A percentile compares a stretch with the other conserved stretches of the same genome.
phyloP scores from a whole-genome alignment of 306 rosid genomes.

The Quercus suber region DNA sequence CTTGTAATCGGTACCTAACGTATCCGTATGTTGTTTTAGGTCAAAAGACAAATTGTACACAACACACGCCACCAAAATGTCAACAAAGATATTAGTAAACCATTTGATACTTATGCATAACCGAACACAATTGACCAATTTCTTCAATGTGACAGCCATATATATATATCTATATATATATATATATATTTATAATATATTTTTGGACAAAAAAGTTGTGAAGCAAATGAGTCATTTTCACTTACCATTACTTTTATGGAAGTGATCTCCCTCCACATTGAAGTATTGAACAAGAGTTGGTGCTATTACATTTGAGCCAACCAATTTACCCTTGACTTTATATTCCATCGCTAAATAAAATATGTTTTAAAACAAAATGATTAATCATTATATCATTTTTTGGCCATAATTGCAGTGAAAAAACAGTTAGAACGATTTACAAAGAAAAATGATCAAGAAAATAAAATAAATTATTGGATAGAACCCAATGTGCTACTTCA shows the following conservation, averaged over 20 bases:
- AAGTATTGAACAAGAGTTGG: not conserved
- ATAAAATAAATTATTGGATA: too few species aligned
- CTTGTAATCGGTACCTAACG: not conserved
- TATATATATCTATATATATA: too few species aligned
- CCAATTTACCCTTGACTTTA: too few species aligned
- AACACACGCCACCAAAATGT: not conserved
- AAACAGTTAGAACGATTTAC: not conserved
- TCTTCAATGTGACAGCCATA: not conserved
- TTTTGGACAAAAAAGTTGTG: not conserved
- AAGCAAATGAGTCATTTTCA: not conserved
- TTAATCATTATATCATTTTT: not conserved
- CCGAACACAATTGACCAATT: not conserved
- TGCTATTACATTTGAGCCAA: too few species aligned
- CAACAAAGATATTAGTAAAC: not conserved
- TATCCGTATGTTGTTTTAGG: not conserved
- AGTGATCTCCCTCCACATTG: not conserved
- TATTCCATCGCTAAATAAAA: too few species aligned
- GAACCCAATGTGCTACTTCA: slow-evolving; percentile 17
- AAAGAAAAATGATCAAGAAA: too few species aligned
- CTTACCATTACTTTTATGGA: not conserved
- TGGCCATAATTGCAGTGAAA: not conserved
- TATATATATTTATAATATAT: too few species aligned
- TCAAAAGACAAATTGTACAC: not conserved
- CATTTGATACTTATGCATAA: not conserved
- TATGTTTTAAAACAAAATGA: not conserved